These are phyloP conservation scores for Aspergillus tanneri DNA, from an alignment of 2,329 filamentous ascomycete species.

Conservation along the genomic window DNA sequence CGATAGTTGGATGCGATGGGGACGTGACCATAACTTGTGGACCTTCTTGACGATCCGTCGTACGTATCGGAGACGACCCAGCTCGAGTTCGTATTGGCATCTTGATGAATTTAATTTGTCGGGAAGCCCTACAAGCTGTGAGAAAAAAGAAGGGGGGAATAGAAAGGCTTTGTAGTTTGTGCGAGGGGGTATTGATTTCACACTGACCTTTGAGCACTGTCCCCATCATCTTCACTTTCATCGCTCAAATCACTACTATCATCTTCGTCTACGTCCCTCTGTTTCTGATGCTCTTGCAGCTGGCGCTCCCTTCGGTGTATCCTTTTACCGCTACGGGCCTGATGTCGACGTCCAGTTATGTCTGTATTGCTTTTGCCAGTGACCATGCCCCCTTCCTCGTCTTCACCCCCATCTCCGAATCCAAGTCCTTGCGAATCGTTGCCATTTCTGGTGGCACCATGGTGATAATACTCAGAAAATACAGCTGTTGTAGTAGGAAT, in stretches of 20 bases:
- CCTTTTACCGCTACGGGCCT: conserved; percentile 32
- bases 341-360: conserved; percentile 51
- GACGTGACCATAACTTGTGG: conserved; percentile 56
- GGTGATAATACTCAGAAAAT: conserved; percentile 62
- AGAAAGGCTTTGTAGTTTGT: neutral
- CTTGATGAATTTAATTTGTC: conserved; percentile 94
- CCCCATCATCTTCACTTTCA: conserved; percentile 63
- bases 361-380: conserved; percentile 59
- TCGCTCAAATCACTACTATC: conserved; percentile 67
- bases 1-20: conserved; percentile 52
- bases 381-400: conserved; percentile 64
- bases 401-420: conserved; percentile 52
- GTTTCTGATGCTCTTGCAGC: conserved; percentile 53
- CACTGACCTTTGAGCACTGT: conserved; percentile 41
- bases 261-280: conserved; percentile 59
- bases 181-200: no score
- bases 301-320: conserved; percentile 38
- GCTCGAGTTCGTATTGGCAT: conserved; percentile 86
- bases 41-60: conserved; percentile 44
- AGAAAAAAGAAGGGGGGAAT: conserved; percentile 12
- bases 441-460: conserved; percentile 37
- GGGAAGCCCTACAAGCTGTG: conserved; percentile 59
- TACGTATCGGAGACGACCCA: conserved; percentile 80
- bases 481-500: conserved; percentile 60
- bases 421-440: conserved; percentile 26